These are phyloP conservation scores for Tylopilus sp. DNA, from an alignment of 768 basidiomycete genomes.

Conservation along the genomic window DNA sequence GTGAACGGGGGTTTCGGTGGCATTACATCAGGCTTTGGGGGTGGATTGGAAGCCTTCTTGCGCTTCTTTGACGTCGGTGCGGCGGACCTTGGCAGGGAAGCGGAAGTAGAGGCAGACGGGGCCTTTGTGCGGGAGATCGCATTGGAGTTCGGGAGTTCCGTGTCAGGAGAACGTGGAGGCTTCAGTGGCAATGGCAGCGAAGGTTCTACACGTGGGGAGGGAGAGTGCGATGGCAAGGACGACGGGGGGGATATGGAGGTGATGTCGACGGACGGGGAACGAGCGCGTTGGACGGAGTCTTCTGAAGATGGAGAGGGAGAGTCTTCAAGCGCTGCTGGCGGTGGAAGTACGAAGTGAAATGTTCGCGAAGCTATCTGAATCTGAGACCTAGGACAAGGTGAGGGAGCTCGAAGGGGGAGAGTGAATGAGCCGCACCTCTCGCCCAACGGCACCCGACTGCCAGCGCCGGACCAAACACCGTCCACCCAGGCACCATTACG, in stretches of 20 bases:
- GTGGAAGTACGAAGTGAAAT: slow-evolving; percentile 95
- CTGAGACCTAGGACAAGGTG: slow-evolving; percentile 61
- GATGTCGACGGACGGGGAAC: slow-evolving; percentile 81
- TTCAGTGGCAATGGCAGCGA: slow-evolving; percentile 45
- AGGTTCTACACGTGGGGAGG: slow-evolving; percentile 51
- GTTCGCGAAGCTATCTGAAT: slow-evolving; percentile 97
- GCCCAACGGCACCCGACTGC: slow-evolving; percentile 78
- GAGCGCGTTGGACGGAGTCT: slow-evolving; percentile 61
- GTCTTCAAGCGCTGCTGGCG: slow-evolving; percentile 75
- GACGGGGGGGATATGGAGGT: slow-evolving; percentile 81
- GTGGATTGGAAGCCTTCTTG: slow-evolving; percentile 51
- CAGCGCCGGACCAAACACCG: slow-evolving; percentile 90
- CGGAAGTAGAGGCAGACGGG: slow-evolving; percentile 23
- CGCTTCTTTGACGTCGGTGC: slow-evolving; percentile 56
- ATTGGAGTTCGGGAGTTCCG: slow-evolving; percentile 63
- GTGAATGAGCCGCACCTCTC: slow-evolving; percentile 58
- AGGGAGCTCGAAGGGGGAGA: slow-evolving; percentile 1
- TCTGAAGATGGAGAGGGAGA: slow-evolving; percentile 78
- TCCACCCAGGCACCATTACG: slow-evolving; percentile 98
- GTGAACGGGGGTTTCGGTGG: slow-evolving; percentile 88
- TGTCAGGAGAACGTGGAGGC: slow-evolving; percentile 43
- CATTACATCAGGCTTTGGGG: slow-evolving; percentile 68
- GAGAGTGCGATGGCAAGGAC: slow-evolving; percentile 73
- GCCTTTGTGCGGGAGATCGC: slow-evolving; percentile 46
- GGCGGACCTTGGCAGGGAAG: slow-evolving; percentile 3